Evolutionary conservation across 2,329 filamentous ascomycete genomes (phyloP), one percentile per base, ranked within the genome.

Genomic region (Endoconidiophora laricicola): DNA sequence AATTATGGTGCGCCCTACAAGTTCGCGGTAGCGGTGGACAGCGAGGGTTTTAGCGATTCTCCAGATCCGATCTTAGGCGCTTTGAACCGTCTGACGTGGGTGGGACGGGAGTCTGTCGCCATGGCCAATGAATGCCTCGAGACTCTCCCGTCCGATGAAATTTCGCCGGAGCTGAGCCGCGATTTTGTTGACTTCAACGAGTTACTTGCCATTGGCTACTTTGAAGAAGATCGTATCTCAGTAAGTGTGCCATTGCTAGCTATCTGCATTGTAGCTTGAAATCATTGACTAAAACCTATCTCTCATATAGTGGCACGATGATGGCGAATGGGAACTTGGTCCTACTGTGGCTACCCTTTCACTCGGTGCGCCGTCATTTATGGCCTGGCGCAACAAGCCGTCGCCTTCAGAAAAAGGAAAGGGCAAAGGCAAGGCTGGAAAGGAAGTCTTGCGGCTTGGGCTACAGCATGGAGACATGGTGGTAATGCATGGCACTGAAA

Each of bases 1-100:
- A 79, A 79, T 54, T 76, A 71, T 66, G 79, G 79, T 2, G 78
- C 78, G 53, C 71, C 72, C 0, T 84, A 83, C 60, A 82, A 83
- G 49, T 83, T 78, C 57, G 69, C 76, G 36, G 77, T 79, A 1
- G 64, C 68, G 1, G 72, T 76, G 2, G 62, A 69, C 4, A 73
- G 67, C 3, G 64, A 60, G n/a, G 61, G 66, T 0, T 79, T 79
- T 52, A 56, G 62, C 2, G 62, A 68, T 3, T 70, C 74, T 0
- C 72, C 71, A 0, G 50, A 61, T 1, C 61, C 66, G 0, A 66
- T 83, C 2, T 64, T 72, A 4, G 63, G 67, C 42, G 67, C 70
- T 0, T 65, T 78, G 0, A 66, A 69, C 4, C 66, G 73, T 3
- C 56, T 81, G 44, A 71, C 69, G 22, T 80, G 76, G 75, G 73